Base-by-base conservation (phyloP, 139 green algal genomes). In the Micractinium conductrix region DNA sequence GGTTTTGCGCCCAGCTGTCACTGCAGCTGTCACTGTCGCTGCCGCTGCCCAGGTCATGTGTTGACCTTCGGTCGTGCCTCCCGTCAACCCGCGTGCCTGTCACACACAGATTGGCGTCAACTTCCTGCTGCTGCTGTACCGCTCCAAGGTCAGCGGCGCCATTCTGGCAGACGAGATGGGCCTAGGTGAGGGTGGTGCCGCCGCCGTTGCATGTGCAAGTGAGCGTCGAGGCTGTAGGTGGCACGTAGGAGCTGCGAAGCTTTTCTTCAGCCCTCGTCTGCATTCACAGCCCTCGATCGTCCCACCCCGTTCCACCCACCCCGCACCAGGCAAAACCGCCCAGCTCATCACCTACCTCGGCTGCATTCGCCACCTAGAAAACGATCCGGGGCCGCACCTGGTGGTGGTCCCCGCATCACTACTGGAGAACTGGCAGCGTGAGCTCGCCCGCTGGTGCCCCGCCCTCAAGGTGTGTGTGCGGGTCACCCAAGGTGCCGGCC, bases 401-500 rank as follows among this genome's bases (percentile, higher is more conserved):
- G 89, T 97, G 16, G 90, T 97, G 4, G 89, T 83, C 2, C 94
- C 94, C 26, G 93, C 89, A 60, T 95, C 89, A 4, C 91, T 98
- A 58, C 90, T 98, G 76, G 94, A 97, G 81, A 98, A 98, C 87
- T 98, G 96, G 96, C 86, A 94, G 90, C 84, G 95, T 22, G 96
- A 98, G 90, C 85, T 98, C 50, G 33, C 78, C 43, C 71, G 83
- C 35, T 97, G 94, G 94, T 93, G 91, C 79, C 93, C 94, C 22
- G 78, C 60, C 4, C 88, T 97, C 17, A 90, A 87, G 33, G 90
- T 97, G 14, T 73, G 30, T n/a, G n/a, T n/a, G n/a, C n/a, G n/a
- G n/a, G n/a, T n/a, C n/a, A n/a, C n/a, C n/a, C n/a, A n/a, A n/a
- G n/a, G n/a, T n/a, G n/a, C n/a, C n/a, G n/a, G n/a, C n/a, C n/a